Conservation (phyloP, 2,329 filamentous ascomycete genomes). For the Botrytis medusae region DNA sequence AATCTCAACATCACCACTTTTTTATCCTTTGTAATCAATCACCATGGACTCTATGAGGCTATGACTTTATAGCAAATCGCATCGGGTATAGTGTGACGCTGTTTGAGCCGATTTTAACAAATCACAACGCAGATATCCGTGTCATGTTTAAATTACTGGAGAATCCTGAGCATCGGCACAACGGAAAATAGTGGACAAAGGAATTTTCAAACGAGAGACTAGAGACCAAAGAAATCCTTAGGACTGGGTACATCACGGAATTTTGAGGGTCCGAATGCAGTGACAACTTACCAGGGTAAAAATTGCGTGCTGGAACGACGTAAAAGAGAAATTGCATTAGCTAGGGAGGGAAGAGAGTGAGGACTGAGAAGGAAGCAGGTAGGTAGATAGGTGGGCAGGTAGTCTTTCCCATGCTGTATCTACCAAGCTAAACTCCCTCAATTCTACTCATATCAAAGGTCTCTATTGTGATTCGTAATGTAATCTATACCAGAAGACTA, state of each 20-base stretch:
- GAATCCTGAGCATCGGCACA: background rate
- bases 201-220: background rate
- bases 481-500: background rate
- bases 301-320: conserved; percentile 12
- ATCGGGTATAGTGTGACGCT: background rate
- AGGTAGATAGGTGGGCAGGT: too few relatives aligned
- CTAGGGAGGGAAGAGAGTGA: background rate
- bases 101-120: background rate
- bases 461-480: background rate
- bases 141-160: conserved; percentile 11
- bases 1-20: background rate
- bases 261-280: conserved; percentile 4
- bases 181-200: conserved; percentile 10
- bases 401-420: background rate
- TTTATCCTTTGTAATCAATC: conserved; percentile 7
- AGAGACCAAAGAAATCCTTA: conserved; percentile 1
- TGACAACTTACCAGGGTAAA: background rate
- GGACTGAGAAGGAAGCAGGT: too few relatives aligned
- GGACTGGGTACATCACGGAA: background rate
- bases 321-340: background rate
- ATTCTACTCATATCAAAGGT: background rate
- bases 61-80: background rate
- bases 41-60: background rate
- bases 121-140: background rate
- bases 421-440: background rate